Conservation (phyloP, 352 stramenopile genomes). For the Globisporangium emineosum region DNA sequence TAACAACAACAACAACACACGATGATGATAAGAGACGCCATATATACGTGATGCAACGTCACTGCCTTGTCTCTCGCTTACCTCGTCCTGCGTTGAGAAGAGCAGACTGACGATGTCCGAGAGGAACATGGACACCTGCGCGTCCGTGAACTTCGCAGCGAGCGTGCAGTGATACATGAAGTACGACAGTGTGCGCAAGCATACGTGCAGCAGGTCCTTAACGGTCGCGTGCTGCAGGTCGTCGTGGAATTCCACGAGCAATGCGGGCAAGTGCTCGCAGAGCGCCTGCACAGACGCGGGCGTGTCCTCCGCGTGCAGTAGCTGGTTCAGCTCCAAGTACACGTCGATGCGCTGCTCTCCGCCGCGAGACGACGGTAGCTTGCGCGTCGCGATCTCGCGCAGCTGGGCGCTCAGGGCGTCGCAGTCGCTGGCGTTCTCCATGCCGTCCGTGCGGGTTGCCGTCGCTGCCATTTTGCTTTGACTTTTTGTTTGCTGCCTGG, state of each 20-base stretch:
- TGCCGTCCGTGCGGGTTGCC: not conserved
- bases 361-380: slow-evolving; percentile 34
- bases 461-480: not conserved
- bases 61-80: not conserved
- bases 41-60: too few species aligned
- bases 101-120: slow-evolving; percentile 45
- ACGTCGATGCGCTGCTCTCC: slow-evolving; percentile 42
- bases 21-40: not conserved
- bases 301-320: slow-evolving; percentile 59
- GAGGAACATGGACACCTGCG: slow-evolving; percentile 40
- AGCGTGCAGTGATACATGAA: slow-evolving; percentile 57
- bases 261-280: slow-evolving; percentile 26
- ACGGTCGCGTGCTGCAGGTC: slow-evolving; percentile 46
- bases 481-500: too few species aligned
- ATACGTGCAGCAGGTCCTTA: slow-evolving; percentile 35
- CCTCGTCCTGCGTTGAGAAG: slow-evolving; percentile 53
- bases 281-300: slow-evolving; percentile 37
- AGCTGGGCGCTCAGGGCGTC: slow-evolving; percentile 21
- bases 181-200: slow-evolving; percentile 63
- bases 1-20: not conserved
- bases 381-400: slow-evolving; percentile 25
- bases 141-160: slow-evolving; percentile 31
- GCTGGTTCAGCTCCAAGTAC: slow-evolving; percentile 53
- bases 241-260: slow-evolving; percentile 41
- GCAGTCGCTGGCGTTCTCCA: not conserved